These are phyloP conservation scores for Inga oerstediana DNA, from an alignment of 306 rosid species.

Conservation along the genomic window DNA sequence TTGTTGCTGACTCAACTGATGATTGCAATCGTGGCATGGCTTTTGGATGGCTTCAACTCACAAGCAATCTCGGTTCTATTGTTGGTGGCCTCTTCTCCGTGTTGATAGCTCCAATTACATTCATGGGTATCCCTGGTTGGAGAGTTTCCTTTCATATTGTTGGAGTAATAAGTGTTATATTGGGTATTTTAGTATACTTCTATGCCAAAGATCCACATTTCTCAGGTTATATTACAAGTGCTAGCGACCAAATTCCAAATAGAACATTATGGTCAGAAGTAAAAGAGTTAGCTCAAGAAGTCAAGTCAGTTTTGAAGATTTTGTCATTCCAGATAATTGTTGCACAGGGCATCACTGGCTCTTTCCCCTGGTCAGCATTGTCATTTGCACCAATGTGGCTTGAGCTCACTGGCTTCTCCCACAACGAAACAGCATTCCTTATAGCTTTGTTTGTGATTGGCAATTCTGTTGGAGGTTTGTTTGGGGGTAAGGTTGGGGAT, in stretches of 20 bases:
- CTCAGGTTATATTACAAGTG: conserved; percentile 37
- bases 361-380: conserved; percentile 93
- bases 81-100: conserved; percentile 82
- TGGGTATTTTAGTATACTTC: conserved; percentile 64
- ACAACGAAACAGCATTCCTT: conserved; percentile 74
- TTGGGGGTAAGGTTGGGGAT: conserved; percentile 94
- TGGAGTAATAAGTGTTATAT: conserved; percentile 74
- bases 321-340: conserved; percentile 88
- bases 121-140: conserved; percentile 95
- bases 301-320: conserved; percentile 70
- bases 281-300: conserved; percentile 65
- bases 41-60: conserved; percentile 94
- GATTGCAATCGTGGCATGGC: conserved; percentile 86
- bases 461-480: conserved; percentile 78
- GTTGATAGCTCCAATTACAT: conserved; percentile 71
- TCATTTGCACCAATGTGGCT: conserved; percentile 95
- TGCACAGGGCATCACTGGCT: conserved; percentile 92
- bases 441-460: conserved; percentile 73
- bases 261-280: conserved; percentile 65
- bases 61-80: conserved; percentile 81
- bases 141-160: conserved; percentile 86
- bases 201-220: conserved; percentile 86
- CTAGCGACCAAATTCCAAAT: conserved; percentile 32
- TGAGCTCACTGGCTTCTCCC: conserved; percentile 91
- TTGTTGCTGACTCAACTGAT: conserved; percentile 89